A percentile compares a stretch with the other conserved stretches of the same genome.
Evolutionary conservation across 306 rosid species (phyloP).

Genomic region (Erythrophleum fordii): DNA sequence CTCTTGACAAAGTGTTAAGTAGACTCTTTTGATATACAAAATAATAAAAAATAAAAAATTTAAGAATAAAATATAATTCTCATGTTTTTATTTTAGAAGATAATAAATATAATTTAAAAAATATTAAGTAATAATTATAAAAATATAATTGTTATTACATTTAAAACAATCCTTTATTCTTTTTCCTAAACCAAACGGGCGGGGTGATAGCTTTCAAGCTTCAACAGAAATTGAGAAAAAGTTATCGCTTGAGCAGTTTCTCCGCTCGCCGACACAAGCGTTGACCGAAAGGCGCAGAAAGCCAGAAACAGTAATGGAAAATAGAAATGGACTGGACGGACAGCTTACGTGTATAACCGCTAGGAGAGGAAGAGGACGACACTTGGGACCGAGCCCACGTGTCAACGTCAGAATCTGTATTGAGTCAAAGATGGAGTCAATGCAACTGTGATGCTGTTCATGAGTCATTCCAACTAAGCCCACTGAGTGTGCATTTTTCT

Average conservation of each 20-base stretch:
- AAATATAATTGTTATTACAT: no score
- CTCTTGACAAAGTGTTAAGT: no score
- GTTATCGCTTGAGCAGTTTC: background rate
- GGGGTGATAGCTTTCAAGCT: background rate
- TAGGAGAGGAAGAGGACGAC: background rate
- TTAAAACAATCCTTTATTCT: no score
- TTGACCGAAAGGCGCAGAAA: no score
- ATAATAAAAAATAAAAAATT: no score
- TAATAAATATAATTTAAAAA: no score
- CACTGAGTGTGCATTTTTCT: no score
- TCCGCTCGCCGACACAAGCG: constrained; percentile 11
- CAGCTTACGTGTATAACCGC: background rate
- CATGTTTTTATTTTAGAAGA: no score
- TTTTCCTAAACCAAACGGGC: no score
- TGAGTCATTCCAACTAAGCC: background rate
- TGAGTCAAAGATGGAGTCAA: background rate
- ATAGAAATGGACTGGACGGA: background rate
- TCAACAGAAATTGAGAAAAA: background rate
- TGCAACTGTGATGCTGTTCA: background rate
- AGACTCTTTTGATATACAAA: no score
- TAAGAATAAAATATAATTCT: no score
- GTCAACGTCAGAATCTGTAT: constrained; percentile 9
- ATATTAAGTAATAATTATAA: no score
- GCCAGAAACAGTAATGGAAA: background rate
- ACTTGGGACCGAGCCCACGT: background rate